Percentiles rank a stretch among this genome's conserved stretches.
Evolutionary conservation across 176 grass and related monocot species (phyloP).

Genomic region (Avena eriantha): DNA sequence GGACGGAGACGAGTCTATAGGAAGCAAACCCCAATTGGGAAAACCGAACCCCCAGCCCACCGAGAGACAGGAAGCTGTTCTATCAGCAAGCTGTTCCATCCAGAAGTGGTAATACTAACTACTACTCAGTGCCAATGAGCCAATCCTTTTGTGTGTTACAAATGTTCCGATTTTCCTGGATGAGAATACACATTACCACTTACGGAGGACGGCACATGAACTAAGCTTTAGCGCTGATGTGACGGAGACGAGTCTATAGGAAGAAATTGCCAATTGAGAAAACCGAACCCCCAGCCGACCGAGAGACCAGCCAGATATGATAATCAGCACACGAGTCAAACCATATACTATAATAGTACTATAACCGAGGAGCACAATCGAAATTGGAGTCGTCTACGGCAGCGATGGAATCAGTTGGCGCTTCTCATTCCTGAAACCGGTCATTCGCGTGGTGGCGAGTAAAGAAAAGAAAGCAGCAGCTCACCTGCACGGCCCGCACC

Average conservation of each 20-base stretch:
- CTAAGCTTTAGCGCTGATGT: background rate
- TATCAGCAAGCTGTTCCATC: background rate
- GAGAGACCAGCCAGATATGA: conserved; percentile 6
- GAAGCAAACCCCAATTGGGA: background rate
- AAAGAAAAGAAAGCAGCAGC: too few relatives aligned
- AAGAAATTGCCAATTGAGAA: background rate
- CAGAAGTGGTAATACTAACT: conserved; percentile 1
- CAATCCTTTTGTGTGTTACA: background rate
- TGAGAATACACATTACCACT: background rate
- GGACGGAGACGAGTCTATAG: background rate
- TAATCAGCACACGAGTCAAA: conserved; percentile 28
- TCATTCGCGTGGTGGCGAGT: too few relatives aligned
- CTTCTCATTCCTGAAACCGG: background rate
- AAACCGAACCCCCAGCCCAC: background rate
- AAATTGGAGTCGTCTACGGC: background rate
- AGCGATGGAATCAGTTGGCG: background rate
- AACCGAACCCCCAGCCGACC: background rate
- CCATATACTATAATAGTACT: background rate
- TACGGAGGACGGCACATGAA: background rate
- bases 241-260: background rate
- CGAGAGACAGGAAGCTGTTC: background rate
- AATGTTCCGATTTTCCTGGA: background rate
- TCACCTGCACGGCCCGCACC: conserved; percentile 71
- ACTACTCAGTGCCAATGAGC: background rate
- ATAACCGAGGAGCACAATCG: background rate